phyloP scores from a whole-genome alignment of 495 filamentous ascomycete genomes.

The Massariosphaeria phaeospora region DNA sequence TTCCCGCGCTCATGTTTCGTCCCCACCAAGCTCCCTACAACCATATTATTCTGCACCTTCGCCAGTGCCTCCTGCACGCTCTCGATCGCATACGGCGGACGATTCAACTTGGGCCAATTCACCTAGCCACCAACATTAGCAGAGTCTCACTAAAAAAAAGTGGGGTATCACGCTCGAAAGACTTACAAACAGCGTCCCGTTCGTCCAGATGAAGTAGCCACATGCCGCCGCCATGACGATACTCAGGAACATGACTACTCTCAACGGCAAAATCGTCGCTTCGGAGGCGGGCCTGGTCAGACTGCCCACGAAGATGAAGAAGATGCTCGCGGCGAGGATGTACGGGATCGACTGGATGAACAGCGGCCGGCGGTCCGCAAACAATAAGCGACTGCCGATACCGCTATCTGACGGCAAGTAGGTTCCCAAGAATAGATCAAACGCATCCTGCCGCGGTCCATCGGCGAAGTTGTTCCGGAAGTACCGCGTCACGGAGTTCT shows the following conservation, averaged over 20 bases:
- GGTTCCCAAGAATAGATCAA: constrained; percentile 84
- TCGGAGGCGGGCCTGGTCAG: constrained; percentile 64
- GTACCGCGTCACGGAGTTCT: constrained; percentile 79
- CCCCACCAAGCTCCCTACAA: constrained; percentile 66
- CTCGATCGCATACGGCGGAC: constrained; percentile 74
- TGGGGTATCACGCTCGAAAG: not conserved
- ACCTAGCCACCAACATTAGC: constrained; percentile 51
- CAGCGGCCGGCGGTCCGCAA: constrained; percentile 80
- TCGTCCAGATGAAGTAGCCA: constrained; percentile 64
- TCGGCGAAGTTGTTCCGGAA: constrained; percentile 87
- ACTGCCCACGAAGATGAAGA: constrained; percentile 76
- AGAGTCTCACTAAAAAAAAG: not conserved
- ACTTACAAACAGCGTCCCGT: constrained; percentile 92
- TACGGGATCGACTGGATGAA: constrained; percentile 88
- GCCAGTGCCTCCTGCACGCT: constrained; percentile 81
- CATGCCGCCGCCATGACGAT: constrained; percentile 62
- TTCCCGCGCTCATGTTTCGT: constrained; percentile 67
- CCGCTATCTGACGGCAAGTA: constrained; percentile 66
- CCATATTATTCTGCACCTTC: constrained; percentile 66
- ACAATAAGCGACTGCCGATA: constrained; percentile 61
- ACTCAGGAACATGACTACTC: constrained; percentile 74
- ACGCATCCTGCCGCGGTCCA: constrained; percentile 88
- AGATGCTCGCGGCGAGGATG: constrained; percentile 77
- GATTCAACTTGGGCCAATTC: constrained; percentile 94
- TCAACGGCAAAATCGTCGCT: constrained; percentile 67